Conservation (phyloP, 805 yeast species). For the Naumovozyma castellii region DNA sequence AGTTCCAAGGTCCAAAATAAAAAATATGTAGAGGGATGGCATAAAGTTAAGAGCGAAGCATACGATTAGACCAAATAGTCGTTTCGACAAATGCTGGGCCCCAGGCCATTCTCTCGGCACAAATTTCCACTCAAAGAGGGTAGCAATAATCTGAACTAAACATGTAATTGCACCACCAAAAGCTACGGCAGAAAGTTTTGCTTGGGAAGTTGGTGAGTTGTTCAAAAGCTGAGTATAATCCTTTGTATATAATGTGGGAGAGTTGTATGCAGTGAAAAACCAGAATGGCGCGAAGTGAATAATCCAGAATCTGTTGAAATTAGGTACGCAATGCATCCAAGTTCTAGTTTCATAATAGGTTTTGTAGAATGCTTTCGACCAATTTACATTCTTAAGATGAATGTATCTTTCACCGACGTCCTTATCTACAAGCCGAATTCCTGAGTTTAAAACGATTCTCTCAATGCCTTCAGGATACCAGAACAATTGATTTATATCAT, state of each 20-base stretch:
- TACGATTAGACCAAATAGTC: conserved; percentile 36
- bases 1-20: conserved; percentile 23
- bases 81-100: conserved; percentile 45
- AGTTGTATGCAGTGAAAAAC: conserved; percentile 62
- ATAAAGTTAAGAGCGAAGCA: conserved; percentile 37
- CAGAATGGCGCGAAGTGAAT: conserved; percentile 67
- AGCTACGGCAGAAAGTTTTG: conserved; percentile 49
- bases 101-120: conserved; percentile 72
- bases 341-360: conserved; percentile 67
- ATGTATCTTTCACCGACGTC: conserved; percentile 49
- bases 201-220: conserved; percentile 52
- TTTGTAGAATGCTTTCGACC: conserved; percentile 63
- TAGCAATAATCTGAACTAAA: conserved; percentile 45
- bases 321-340: conserved; percentile 65
- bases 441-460: conserved; percentile 39
- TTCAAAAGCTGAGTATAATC: conserved; percentile 44
- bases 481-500: conserved; percentile 79
- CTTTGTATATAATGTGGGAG: conserved; percentile 57
- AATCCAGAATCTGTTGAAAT: conserved; percentile 74
- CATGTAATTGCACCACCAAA: conserved; percentile 59
- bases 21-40: conserved; percentile 49
- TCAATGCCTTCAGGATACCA: conserved; percentile 72
- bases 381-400: conserved; percentile 44
- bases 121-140: conserved; percentile 47
- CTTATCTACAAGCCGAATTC: conserved; percentile 42